Percentiles rank a stretch among this genome's conserved stretches.
These are phyloP conservation scores for Pseudocercospora pini-densiflorae DNA, from an alignment of 2,329 filamentous ascomycete genomes.

Conservation along the genomic window DNA sequence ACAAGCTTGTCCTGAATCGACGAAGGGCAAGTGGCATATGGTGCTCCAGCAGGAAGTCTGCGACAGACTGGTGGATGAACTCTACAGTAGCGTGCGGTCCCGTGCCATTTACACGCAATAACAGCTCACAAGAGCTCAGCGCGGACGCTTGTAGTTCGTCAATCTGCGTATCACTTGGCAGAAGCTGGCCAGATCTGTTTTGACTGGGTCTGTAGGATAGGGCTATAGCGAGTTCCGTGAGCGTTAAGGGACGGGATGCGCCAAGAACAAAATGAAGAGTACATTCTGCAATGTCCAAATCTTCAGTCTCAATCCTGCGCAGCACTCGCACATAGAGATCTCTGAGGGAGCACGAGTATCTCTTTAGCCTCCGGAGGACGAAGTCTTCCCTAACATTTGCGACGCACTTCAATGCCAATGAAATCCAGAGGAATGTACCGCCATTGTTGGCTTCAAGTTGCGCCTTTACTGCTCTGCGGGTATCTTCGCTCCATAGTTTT, in stretches of 20 bases:
- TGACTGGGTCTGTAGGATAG: slow-evolving; percentile 4
- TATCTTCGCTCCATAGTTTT: slow-evolving; percentile 1
- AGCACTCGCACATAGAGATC: slow-evolving; percentile 9
- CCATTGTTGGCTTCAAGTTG: slow-evolving; percentile 7
- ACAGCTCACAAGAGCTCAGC: slow-evolving; percentile 2
- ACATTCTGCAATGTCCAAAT: not conserved
- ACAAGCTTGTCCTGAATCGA: slow-evolving; percentile 4
- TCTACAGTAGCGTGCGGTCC: not conserved
- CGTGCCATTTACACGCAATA: slow-evolving; percentile 7
- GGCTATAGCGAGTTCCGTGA: slow-evolving; percentile 12
- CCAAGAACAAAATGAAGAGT: slow-evolving; percentile 10
- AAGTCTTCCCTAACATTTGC: not conserved
- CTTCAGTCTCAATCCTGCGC: not conserved
- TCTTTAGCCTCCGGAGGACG: not conserved
- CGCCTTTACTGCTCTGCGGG: not conserved
- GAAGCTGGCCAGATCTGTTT: not conserved
- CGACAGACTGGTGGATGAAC: slow-evolving; percentile 15
- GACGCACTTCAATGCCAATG: slow-evolving; percentile 8
- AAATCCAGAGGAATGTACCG: slow-evolving; percentile 16
- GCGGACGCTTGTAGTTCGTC: slow-evolving; percentile 2
- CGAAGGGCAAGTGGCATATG: slow-evolving; percentile 5
- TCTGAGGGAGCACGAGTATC: not conserved
- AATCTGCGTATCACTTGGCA: slow-evolving; percentile 6
- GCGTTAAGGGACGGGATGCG: slow-evolving; percentile 6
- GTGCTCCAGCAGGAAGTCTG: slow-evolving; percentile 10